These are phyloP conservation scores for Globisporangium cylindrosporum DNA, from an alignment of 352 stramenopile species.

Conservation along the genomic window DNA sequence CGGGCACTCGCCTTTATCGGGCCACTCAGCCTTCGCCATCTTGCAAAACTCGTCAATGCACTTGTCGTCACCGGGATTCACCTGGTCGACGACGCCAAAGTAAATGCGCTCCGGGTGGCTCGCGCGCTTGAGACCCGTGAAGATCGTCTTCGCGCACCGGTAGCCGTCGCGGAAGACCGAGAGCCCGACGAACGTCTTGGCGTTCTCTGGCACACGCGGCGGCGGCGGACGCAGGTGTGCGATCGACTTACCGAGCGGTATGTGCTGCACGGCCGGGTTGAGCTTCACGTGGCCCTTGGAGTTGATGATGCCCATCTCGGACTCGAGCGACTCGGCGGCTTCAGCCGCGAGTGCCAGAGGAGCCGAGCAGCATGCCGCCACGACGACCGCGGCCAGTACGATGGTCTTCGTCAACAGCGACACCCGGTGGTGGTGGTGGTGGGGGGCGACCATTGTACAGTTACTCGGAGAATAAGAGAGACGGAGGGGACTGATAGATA, in stretches of 20 bases:
- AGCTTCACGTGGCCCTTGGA: conserved; percentile 53
- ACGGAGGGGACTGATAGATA: neutral
- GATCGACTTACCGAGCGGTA: conserved; percentile 38
- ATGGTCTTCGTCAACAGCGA: conserved; percentile 1
- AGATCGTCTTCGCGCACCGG: conserved; percentile 78
- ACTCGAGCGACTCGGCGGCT: conserved; percentile 25
- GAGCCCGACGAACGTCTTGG: conserved; percentile 71
- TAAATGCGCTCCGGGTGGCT: conserved; percentile 66
- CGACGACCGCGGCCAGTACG: neutral
- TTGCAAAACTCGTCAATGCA: conserved; percentile 81
- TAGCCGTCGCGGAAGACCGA: conserved; percentile 83
- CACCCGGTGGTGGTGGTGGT: neutral
- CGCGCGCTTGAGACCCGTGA: conserved; percentile 72
- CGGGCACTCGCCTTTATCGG: conserved; percentile 54
- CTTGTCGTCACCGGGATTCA: conserved; percentile 62
- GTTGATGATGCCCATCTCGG: conserved; percentile 55
- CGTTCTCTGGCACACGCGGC: conserved; percentile 42
- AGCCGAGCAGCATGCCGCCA: conserved; percentile 1
- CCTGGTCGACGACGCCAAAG: conserved; percentile 84
- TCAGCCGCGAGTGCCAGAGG: neutral
- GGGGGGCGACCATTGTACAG: conserved; percentile 1
- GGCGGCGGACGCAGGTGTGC: conserved; percentile 52
- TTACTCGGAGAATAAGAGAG: neutral
- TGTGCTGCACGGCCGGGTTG: conserved; percentile 73
- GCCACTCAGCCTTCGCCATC: conserved; percentile 65